These are phyloP conservation scores for Rhodotorula taiwanensis DNA, from an alignment of 768 basidiomycete species.

Conservation along the genomic window DNA sequence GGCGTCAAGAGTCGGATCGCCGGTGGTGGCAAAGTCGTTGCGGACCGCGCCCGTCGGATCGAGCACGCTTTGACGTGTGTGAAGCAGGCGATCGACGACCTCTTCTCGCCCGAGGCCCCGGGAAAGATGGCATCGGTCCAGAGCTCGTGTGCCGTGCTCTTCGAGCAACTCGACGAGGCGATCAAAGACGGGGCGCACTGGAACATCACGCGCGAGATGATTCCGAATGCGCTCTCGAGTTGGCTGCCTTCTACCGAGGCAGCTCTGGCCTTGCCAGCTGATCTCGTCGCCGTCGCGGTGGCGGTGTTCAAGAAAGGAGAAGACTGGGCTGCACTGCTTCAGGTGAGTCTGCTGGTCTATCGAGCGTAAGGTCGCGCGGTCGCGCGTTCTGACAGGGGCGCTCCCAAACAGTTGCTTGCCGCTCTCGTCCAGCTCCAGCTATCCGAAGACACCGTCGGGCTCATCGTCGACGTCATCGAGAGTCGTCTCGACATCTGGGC, in stretches of 20 bases:
- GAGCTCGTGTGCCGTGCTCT: too few relatives aligned
- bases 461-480: slow-evolving; percentile 20
- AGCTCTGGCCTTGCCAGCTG: neutral
- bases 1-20: neutral
- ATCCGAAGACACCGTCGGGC: neutral
- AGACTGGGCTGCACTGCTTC: slow-evolving; percentile 15
- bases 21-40: neutral
- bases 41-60: neutral
- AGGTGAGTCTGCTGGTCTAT: slow-evolving; percentile 3
- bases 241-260: neutral
- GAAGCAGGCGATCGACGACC: too few relatives aligned
- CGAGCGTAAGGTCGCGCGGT: too few relatives aligned
- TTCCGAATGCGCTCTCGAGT: slow-evolving; percentile 9
- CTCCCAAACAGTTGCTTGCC: slow-evolving; percentile 10
- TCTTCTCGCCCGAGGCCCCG: neutral
- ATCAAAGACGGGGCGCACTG: slow-evolving; percentile 3
- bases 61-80: neutral
- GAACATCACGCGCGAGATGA: slow-evolving; percentile 7
- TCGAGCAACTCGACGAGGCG: neutral
- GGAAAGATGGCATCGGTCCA: too few relatives aligned
- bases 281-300: slow-evolving; percentile 7
- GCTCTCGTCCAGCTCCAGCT: slow-evolving; percentile 4
- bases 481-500: slow-evolving; percentile 10
- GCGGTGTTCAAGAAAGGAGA: neutral
- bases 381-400: too few relatives aligned